Evolutionary conservation across 2,329 filamentous ascomycete genomes (phyloP).

Genomic region (Fusarium sp.): DNA sequence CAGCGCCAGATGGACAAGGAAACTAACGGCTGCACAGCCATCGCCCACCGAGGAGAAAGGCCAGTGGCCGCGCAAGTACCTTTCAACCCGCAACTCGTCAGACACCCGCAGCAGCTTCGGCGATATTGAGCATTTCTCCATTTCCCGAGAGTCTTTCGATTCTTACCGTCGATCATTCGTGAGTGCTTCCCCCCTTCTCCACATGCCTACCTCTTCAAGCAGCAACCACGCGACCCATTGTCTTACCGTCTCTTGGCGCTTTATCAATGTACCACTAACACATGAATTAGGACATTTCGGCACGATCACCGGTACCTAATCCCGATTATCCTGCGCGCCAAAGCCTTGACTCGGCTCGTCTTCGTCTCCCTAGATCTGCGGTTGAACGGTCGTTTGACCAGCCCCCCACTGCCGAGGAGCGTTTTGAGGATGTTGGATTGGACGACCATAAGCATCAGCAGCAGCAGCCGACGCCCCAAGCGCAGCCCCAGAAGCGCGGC

Average conservation of each 20-base stretch:
- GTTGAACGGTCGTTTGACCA: slow-evolving; percentile 69
- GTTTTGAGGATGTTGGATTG: slow-evolving; percentile 90
- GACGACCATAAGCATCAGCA: slow-evolving; percentile 71
- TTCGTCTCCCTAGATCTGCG: slow-evolving; percentile 71
- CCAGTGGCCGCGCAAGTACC: slow-evolving; percentile 74
- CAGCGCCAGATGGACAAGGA: slow-evolving; percentile 6
- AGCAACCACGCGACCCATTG: not conserved
- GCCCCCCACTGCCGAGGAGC: slow-evolving; percentile 77
- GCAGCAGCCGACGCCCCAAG: slow-evolving; percentile 35
- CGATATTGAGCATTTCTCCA: slow-evolving; percentile 93
- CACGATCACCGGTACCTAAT: slow-evolving; percentile 78
- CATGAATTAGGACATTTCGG: slow-evolving; percentile 82
- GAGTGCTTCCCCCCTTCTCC: slow-evolving; percentile 52
- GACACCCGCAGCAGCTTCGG: slow-evolving; percentile 71
- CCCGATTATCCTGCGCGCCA: slow-evolving; percentile 73
- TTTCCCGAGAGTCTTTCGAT: slow-evolving; percentile 96
- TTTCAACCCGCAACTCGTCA: slow-evolving; percentile 64
- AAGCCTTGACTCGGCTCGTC: slow-evolving; percentile 81
- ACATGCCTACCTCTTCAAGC: not conserved
- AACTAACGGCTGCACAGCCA: slow-evolving; percentile 63
- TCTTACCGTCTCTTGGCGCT: not conserved
- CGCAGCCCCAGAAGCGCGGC: slow-evolving; percentile 64
- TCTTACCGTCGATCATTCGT: slow-evolving; percentile 97
- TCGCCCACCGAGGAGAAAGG: slow-evolving; percentile 87
- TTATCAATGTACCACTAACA: slow-evolving; percentile 33